Evolutionary conservation across 495 filamentous ascomycete species (phyloP).

Genomic region (Aspergillus avenaceus): DNA sequence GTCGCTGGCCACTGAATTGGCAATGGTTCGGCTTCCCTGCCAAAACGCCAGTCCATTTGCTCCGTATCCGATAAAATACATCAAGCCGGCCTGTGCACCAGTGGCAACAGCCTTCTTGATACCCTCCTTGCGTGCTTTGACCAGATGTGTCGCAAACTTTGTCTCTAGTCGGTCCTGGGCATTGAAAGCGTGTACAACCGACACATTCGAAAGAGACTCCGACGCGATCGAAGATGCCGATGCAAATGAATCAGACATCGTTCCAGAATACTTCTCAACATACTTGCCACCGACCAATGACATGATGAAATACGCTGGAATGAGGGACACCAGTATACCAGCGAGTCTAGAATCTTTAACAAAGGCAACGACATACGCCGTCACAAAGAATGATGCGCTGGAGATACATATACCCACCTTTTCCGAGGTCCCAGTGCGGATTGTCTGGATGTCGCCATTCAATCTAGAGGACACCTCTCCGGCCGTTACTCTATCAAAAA

Average conservation of each 20-base stretch:
- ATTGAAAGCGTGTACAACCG: constrained; percentile 48
- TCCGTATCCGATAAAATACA: constrained; percentile 63
- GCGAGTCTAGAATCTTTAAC: constrained; percentile 47
- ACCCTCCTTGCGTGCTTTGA: constrained; percentile 42
- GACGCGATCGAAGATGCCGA: constrained; percentile 47
- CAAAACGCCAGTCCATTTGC: constrained; percentile 67
- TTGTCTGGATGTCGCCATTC: constrained; percentile 55
- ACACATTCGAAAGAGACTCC: constrained; percentile 42
- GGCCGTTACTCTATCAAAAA: constrained; percentile 53
- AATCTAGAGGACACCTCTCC: constrained; percentile 61
- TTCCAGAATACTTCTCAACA: constrained; percentile 54
- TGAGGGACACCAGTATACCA: constrained; percentile 47
- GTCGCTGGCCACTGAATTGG: constrained; percentile 37
- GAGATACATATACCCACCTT: constrained; percentile 61
- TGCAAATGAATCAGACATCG: constrained; percentile 47
- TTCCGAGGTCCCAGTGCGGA: constrained; percentile 61
- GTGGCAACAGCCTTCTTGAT: constrained; percentile 55
- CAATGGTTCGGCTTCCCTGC: constrained; percentile 55
- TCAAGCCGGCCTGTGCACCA: constrained; percentile 54
- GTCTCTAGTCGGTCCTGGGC: constrained; percentile 47
- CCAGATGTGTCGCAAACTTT: constrained; percentile 48
- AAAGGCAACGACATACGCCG: constrained; percentile 61
- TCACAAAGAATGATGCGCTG: constrained; percentile 57
- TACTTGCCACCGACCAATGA: constrained; percentile 55
- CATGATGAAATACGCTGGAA: constrained; percentile 67